Conservation (phyloP, 2,329 filamentous ascomycete species). For the Sclerotinia spermophila region DNA sequence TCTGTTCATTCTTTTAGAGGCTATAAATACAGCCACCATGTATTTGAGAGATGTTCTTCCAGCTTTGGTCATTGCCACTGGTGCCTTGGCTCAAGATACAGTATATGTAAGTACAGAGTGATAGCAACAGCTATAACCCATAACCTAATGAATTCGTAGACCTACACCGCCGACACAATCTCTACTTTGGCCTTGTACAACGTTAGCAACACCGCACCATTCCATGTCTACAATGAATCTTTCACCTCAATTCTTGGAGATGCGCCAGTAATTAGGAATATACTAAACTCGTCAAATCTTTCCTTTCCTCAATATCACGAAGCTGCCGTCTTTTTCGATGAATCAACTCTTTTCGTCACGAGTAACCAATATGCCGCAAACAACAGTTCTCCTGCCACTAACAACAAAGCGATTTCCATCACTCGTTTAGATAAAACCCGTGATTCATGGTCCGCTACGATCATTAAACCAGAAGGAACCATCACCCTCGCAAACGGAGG, state of each 20-base stretch:
- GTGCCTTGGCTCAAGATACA: conserved; percentile 10
- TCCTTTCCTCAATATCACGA: conserved; percentile 52
- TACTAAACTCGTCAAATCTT: conserved; percentile 44
- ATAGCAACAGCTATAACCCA: not conserved
- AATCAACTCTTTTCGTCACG: conserved; percentile 47
- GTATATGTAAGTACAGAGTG: conserved; percentile 8
- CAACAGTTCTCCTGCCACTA: conserved; percentile 32
- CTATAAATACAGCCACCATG: not conserved
- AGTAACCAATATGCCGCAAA: conserved; percentile 39
- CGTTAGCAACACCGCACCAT: conserved; percentile 23
- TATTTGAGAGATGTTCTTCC: not conserved
- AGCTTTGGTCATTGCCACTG: not conserved
- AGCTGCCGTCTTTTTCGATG: conserved; percentile 48
- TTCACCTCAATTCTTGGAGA: conserved; percentile 49
- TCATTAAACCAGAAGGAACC: conserved; percentile 10
- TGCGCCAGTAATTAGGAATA: conserved; percentile 1
- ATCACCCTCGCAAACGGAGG: conserved; percentile 25
- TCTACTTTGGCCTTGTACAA: conserved; percentile 14
- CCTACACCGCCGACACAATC: conserved; percentile 7
- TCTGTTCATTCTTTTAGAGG: not conserved
- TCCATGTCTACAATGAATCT: conserved; percentile 49
- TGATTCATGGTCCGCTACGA: conserved; percentile 37
- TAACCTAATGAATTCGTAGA: conserved; percentile 5
- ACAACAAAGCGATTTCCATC: conserved; percentile 20
- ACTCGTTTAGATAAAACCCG: conserved; percentile 42